phyloP scores from a whole-genome alignment of 371 early-diverging fungal genomes.

The Mortierella sp. region DNA sequence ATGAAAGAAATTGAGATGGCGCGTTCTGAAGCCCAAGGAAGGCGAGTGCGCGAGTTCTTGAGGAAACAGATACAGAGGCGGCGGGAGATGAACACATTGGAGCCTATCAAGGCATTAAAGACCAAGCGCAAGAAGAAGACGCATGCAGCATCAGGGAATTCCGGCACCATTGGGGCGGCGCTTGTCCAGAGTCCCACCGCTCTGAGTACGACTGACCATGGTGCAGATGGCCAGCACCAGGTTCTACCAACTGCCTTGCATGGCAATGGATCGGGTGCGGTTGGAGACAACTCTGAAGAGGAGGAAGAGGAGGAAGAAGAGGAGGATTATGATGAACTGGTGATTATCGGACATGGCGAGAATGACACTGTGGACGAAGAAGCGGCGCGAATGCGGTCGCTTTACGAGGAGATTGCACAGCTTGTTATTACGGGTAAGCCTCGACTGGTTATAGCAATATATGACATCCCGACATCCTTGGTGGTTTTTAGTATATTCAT shows the following conservation, averaged over 20 bases:
- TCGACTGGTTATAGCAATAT: not conserved
- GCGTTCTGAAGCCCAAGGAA: slow-evolving; percentile 40
- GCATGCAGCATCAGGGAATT: not conserved
- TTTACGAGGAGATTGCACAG: slow-evolving; percentile 33
- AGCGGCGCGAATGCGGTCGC: slow-evolving; percentile 22
- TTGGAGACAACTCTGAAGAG: slow-evolving; percentile 23
- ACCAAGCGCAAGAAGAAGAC: slow-evolving; percentile 24
- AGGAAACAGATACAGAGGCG: slow-evolving; percentile 48
- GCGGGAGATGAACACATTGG: slow-evolving; percentile 44
- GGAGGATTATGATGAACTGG: slow-evolving; percentile 45
- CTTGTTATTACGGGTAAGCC: slow-evolving; percentile 45
- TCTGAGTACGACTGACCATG: not conserved
- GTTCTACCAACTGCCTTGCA: not conserved
- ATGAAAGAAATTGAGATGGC: slow-evolving; percentile 52
- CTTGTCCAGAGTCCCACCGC: not conserved
- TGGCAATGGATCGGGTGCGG: not conserved
- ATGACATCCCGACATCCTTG: too few relatives aligned
- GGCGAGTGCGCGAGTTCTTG: slow-evolving; percentile 45
- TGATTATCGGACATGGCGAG: slow-evolving; percentile 45
- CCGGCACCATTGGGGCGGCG: not conserved
- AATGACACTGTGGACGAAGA: slow-evolving; percentile 48
- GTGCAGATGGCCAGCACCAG: not conserved
- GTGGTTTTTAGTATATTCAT: not conserved
- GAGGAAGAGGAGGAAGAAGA: slow-evolving; percentile 40
- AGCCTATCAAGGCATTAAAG: slow-evolving; percentile 25